Evolutionary conservation across 192 early-diverging fungal genomes (phyloP).

Genomic region (Podila epigama): DNA sequence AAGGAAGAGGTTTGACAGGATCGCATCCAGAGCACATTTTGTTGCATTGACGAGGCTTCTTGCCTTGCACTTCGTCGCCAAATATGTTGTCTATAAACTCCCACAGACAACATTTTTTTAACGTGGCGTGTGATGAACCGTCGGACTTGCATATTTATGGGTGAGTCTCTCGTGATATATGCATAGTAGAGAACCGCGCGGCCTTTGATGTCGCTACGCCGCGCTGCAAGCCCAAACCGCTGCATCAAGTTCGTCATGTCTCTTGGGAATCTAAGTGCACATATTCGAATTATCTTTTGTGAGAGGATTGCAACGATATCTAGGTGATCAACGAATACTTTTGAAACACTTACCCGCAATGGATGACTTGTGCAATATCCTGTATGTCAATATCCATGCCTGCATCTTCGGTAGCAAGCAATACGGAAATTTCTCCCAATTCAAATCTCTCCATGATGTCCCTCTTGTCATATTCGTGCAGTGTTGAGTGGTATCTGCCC

Average conservation of each 20-base stretch:
- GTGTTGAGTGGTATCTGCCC: slow-evolving; percentile 8
- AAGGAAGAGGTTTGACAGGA: background rate
- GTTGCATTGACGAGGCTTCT: background rate
- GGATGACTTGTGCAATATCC: slow-evolving; percentile 13
- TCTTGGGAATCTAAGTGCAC: slow-evolving; percentile 3
- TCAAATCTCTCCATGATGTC: background rate
- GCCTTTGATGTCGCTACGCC: slow-evolving; percentile 1
- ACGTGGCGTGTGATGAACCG: background rate
- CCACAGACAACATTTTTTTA: background rate
- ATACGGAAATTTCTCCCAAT: background rate
- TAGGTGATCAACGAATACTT: background rate
- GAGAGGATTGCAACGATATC: background rate
- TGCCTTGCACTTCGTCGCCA: background rate
- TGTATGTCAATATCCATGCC: background rate
- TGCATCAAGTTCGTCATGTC: slow-evolving; percentile 14
- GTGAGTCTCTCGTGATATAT: background rate
- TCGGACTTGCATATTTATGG: slow-evolving; percentile 1
- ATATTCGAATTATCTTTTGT: background rate
- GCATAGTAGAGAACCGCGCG: background rate
- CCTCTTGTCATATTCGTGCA: background rate
- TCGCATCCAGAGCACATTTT: background rate
- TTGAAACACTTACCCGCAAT: slow-evolving; percentile 10
- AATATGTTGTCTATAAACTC: slow-evolving; percentile 7
- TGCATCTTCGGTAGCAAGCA: slow-evolving; percentile 11
- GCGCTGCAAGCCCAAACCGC: slow-evolving; percentile 12